phyloP scores from a whole-genome alignment of 2,329 filamentous ascomycete genomes.

The Drechslerella coelobrocha region DNA sequence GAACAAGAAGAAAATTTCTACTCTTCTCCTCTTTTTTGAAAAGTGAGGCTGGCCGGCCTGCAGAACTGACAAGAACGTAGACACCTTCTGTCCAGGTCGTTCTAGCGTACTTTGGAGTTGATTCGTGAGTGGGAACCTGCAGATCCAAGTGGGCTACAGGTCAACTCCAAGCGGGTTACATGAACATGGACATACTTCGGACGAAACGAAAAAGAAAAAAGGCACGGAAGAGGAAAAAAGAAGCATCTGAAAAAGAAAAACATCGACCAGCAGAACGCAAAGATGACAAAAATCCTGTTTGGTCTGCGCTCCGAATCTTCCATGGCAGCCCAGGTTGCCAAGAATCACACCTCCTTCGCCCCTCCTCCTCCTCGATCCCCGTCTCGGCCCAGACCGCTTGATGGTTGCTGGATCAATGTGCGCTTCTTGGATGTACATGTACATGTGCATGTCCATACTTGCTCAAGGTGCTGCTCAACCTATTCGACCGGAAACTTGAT shows the following conservation, averaged over 20 bases:
- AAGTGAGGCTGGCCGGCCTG: background rate
- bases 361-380: too few species aligned
- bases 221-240: constrained; percentile 1
- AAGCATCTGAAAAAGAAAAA: constrained; percentile 10
- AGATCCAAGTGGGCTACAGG: constrained; percentile 24
- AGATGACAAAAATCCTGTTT: constrained; percentile 8
- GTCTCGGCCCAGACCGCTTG: too few species aligned
- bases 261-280: constrained; percentile 2
- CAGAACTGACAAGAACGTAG: background rate
- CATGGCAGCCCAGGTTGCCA: constrained; percentile 26
- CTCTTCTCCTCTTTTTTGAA: background rate
- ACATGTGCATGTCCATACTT: too few species aligned
- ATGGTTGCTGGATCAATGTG: too few species aligned
- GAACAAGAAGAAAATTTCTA: background rate
- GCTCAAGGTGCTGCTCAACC: too few species aligned
- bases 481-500: too few species aligned
- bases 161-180: constrained; percentile 17
- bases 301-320: constrained; percentile 33
- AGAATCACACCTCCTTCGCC: constrained; percentile 36
- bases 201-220: constrained; percentile 37
- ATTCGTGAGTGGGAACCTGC: constrained; percentile 31
- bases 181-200: constrained; percentile 41
- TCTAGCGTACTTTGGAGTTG: constrained; percentile 33
- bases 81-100: constrained; percentile 17
- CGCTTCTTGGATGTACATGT: too few species aligned